These are phyloP conservation scores for Limnomonas spitsbergensis DNA, from an alignment of 139 green algal species.

Conservation along the genomic window DNA sequence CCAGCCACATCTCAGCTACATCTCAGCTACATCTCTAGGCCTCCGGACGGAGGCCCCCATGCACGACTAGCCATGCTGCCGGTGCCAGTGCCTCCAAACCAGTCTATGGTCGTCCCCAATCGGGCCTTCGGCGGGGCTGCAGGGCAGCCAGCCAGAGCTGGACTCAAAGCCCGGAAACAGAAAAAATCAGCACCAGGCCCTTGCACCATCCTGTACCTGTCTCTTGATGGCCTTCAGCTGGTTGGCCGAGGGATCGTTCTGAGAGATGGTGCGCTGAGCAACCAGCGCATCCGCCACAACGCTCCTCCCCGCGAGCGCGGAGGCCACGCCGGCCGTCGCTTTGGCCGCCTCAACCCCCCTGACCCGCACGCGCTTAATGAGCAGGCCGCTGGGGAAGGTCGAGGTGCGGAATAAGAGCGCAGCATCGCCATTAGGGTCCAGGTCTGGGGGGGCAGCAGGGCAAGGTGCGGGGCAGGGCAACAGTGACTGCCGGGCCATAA, in stretches of 20 bases:
- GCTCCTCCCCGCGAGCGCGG: no score
- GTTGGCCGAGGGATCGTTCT: neutral
- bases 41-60: no score
- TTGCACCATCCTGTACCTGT: no score
- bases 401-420: neutral
- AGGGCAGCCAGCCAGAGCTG: no score
- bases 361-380: constrained; percentile 7
- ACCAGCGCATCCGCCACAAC: neutral
- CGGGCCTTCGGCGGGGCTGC: no score
- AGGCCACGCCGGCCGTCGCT: neutral
- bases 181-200: no score
- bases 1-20: no score
- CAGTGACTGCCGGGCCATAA: neutral
- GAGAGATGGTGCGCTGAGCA: neutral
- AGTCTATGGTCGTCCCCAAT: no score
- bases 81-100: no score
- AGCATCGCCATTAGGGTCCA: constrained; percentile 19
- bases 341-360: neutral
- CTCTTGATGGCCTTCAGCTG: neutral
- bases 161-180: no score
- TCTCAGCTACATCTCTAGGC: no score
- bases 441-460: neutral
- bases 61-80: no score
- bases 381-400: neutral
- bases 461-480: neutral